Percentiles rank a stretch among this genome's conserved stretches.
These are phyloP conservation scores for Amphicarpaea edgeworthii DNA, from an alignment of 306 rosid genomes.

Conservation along the genomic window DNA sequence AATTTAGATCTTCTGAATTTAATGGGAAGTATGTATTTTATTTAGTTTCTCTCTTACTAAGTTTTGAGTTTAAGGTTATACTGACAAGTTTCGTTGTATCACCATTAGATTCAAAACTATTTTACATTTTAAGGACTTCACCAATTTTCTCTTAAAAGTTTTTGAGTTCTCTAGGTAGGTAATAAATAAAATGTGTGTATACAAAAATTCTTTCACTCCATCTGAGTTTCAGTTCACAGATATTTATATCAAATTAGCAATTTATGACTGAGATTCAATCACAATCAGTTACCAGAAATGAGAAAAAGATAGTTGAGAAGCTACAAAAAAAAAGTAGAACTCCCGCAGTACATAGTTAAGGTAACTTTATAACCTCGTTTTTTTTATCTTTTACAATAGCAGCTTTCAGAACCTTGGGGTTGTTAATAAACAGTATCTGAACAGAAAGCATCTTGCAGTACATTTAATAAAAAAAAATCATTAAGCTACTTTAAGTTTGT, in stretches of 20 bases:
- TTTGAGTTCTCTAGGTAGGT: not conserved
- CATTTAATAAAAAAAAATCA: slow-evolving; percentile 24
- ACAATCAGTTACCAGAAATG: not conserved
- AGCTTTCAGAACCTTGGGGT: slow-evolving; percentile 32
- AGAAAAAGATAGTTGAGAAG: not conserved
- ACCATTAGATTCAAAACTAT: no score
- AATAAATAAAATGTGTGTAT: not conserved
- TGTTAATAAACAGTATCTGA: slow-evolving; percentile 33
- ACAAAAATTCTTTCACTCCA: not conserved
- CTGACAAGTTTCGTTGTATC: no score
- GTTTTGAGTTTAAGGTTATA: no score
- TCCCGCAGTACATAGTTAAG: slow-evolving; percentile 3
- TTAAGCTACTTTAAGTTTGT: slow-evolving; percentile 29
- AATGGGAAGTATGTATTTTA: slow-evolving; percentile 21
- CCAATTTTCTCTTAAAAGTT: no score
- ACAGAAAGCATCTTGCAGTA: slow-evolving; percentile 35
- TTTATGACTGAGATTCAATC: slow-evolving; percentile 29
- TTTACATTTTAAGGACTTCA: no score
- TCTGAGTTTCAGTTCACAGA: not conserved
- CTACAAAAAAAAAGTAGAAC: not conserved
- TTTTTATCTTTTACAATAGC: slow-evolving; percentile 16
- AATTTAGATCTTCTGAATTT: slow-evolving; percentile 14
- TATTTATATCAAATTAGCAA: not conserved
- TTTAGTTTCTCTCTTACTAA: slow-evolving; percentile 32
- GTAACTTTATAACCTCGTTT: slow-evolving; percentile 37